Percentiles rank a stretch among this genome's conserved stretches.
These are phyloP conservation scores for Claviceps africana DNA, from an alignment of 2,329 filamentous ascomycete species.

Conservation along the genomic window DNA sequence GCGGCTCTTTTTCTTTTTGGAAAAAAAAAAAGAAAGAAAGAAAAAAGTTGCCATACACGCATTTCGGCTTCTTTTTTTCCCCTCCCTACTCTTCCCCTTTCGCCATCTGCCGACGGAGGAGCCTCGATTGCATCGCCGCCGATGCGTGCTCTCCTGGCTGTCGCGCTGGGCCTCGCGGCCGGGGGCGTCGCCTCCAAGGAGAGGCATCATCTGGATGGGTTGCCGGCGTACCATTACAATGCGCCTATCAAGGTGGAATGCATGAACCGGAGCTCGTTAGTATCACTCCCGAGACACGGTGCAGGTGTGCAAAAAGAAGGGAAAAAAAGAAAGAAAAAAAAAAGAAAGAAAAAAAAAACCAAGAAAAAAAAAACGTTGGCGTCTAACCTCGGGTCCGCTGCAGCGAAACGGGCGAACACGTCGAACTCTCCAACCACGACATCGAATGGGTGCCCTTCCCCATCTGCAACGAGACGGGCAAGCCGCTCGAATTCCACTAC, in stretches of 20 bases:
- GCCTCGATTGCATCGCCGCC: neutral
- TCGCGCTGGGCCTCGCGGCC: neutral
- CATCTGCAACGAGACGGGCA: constrained; percentile 72
- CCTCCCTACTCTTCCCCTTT: neutral
- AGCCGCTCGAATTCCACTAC: constrained; percentile 74
- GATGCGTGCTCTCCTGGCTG: constrained; percentile 2
- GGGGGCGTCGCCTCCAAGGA: constrained; percentile 18
- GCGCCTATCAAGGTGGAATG: constrained; percentile 57
- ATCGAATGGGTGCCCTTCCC: constrained; percentile 89
- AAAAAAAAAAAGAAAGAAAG: too few species aligned
- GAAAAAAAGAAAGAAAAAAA: neutral
- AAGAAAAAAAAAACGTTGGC: too few species aligned
- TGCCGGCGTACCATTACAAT: constrained; percentile 52
- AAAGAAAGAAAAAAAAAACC: neutral
- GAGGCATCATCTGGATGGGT: constrained; percentile 16
- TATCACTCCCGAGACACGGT: neutral
- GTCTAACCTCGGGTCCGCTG: neutral
- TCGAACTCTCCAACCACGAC: constrained; percentile 66
- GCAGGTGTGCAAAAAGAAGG: too few species aligned
- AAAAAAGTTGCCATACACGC: too few species aligned
- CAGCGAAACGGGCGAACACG: constrained; percentile 81
- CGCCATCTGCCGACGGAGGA: neutral
- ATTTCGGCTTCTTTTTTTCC: neutral
- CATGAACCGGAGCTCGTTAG: constrained; percentile 56
- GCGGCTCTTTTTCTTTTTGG: neutral